Evolutionary conservation across 164 flowering plant genomes (phyloP).

Genomic region (Platanus orientalis): DNA sequence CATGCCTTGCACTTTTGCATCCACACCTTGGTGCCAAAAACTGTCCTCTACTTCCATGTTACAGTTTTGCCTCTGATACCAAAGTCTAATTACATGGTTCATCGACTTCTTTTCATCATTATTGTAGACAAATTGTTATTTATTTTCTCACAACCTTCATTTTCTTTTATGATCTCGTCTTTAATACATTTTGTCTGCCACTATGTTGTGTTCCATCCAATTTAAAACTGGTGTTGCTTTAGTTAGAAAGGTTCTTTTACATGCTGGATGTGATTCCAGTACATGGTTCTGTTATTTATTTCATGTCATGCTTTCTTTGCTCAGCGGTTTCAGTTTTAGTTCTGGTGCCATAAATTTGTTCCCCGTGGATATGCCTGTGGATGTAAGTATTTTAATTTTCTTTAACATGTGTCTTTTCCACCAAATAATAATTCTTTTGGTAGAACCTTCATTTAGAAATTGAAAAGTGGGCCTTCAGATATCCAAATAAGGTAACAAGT

Average conservation of each 20-base stretch:
- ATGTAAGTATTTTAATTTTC: not conserved
- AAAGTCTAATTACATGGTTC: no score
- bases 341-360: slow-evolving; percentile 49
- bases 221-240: not conserved
- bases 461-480: no score
- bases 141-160: no score
- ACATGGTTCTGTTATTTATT: not conserved
- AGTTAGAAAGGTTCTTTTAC: not conserved
- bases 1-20: no score
- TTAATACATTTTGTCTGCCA: not conserved
- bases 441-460: no score
- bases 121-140: no score
- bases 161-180: not conserved
- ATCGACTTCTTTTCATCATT: no score
- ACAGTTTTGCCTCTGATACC: no score
- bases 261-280: not conserved
- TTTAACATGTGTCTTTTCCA: not conserved
- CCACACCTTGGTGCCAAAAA: no score
- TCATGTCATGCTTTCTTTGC: not conserved
- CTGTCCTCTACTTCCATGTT: no score
- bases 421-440: no score
- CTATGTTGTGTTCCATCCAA: not conserved
- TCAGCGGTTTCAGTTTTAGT: slow-evolving; percentile 42
- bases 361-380: slow-evolving; percentile 15
- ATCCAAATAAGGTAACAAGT: not conserved